A percentile compares a stretch with the other conserved stretches of the same genome.
These are phyloP conservation scores for Rhizophagus sp. DNA, from an alignment of 192 early-diverging fungal genomes.

Conservation along the genomic window DNA sequence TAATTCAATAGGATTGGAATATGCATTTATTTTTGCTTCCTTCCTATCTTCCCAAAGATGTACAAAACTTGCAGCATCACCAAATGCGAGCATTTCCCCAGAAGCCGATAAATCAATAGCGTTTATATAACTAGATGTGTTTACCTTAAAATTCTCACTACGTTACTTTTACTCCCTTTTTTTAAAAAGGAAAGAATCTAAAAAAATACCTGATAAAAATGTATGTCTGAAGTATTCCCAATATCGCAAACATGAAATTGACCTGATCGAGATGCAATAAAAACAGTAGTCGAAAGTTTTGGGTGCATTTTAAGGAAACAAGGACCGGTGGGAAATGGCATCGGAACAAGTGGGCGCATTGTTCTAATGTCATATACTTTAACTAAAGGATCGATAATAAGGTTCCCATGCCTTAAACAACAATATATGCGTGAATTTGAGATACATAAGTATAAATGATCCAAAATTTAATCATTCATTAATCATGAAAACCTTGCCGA, in stretches of 20 bases:
- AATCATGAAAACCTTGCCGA: constrained; percentile 53
- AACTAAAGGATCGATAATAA: constrained; percentile 75
- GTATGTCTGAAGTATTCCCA: constrained; percentile 44
- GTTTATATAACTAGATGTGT: constrained; percentile 64
- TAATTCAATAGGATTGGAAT: constrained; percentile 57
- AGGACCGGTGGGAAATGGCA: constrained; percentile 69
- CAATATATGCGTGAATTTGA: not conserved
- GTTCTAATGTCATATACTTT: constrained; percentile 83
- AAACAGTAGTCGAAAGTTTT: constrained; percentile 59
- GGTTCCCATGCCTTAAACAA: constrained; percentile 45
- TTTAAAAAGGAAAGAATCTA: constrained; percentile 32
- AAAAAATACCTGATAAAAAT: constrained; percentile 50
- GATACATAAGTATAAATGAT: not conserved
- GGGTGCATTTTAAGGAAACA: constrained; percentile 75
- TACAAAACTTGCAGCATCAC: constrained; percentile 74
- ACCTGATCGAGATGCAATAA: constrained; percentile 65
- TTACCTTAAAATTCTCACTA: constrained; percentile 34
- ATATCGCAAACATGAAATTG: constrained; percentile 74
- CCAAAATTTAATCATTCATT: not conserved
- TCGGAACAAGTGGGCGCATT: constrained; percentile 66
- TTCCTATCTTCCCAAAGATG: constrained; percentile 76
- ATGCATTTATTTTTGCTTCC: constrained; percentile 65
- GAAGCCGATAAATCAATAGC: constrained; percentile 78
- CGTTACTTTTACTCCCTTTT: constrained; percentile 26
- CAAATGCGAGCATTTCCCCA: constrained; percentile 75